A percentile compares a stretch with the other conserved stretches of the same genome.
Conservation (phyloP, 768 basidiomycete genomes). For the Termitomyces sp. region DNA sequence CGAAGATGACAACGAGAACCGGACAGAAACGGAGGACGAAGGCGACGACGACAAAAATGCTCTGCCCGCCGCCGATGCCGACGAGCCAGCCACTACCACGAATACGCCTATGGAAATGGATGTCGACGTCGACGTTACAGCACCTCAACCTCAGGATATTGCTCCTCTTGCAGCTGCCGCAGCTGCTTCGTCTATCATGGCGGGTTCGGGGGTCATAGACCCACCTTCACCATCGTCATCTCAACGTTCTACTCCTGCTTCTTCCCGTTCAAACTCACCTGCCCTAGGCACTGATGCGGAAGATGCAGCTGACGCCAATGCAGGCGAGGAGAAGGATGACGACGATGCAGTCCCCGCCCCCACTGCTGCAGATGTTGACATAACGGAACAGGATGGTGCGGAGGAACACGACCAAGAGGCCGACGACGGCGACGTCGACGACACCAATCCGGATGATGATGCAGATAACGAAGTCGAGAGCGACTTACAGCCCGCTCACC, state of each 20-base stretch:
- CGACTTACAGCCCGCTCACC: constrained; percentile 77
- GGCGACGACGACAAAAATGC: constrained; percentile 27
- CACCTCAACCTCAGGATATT: constrained; percentile 22
- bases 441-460: constrained; percentile 38
- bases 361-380: constrained; percentile 17
- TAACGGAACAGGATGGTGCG: constrained; percentile 20
- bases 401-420: constrained; percentile 27
- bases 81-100: constrained; percentile 15
- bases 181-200: constrained; percentile 47
- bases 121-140: constrained; percentile 29
- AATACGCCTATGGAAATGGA: constrained; percentile 21
- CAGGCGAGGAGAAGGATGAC: constrained; percentile 10
- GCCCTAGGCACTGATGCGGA: constrained; percentile 18
- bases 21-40: constrained; percentile 16
- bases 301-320: constrained; percentile 9
- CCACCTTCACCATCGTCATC: constrained; percentile 35
- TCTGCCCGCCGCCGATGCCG: constrained; percentile 18
- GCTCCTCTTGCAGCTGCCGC: constrained; percentile 32
- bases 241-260: constrained; percentile 28
- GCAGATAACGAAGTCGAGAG: constrained; percentile 48
- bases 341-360: background rate
- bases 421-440: constrained; percentile 30
- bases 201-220: constrained; percentile 35
- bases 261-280: constrained; percentile 41
- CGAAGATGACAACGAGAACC: constrained; percentile 25